These are phyloP conservation scores for Corylus avellana DNA, from an alignment of 306 rosid genomes.

Conservation along the genomic window DNA sequence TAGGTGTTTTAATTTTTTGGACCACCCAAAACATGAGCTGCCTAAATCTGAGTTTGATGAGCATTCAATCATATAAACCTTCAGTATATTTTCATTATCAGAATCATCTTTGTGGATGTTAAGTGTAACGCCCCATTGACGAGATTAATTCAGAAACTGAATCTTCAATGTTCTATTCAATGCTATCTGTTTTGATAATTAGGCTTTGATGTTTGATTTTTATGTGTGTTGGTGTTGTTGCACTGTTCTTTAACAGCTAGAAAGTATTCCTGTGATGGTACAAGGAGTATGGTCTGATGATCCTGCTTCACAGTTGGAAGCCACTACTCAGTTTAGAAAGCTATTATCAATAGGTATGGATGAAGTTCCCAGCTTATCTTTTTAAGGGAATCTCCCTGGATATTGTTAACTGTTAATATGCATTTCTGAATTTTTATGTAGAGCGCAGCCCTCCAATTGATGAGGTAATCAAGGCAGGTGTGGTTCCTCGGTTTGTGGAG, in stretches of 20 bases:
- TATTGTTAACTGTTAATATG: constrained; percentile 2
- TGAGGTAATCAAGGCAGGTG: constrained; percentile 54
- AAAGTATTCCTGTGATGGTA: constrained; percentile 59
- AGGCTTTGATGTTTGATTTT: not conserved
- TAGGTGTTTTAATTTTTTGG: not conserved
- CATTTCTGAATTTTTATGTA: constrained; percentile 18
- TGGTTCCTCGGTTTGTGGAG: constrained; percentile 65
- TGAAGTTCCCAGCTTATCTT: not conserved
- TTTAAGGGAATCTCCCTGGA: not conserved
- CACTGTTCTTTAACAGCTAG: constrained; percentile 37
- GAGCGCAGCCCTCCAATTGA: constrained; percentile 71
- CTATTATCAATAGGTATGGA: constrained; percentile 57
- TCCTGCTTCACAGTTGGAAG: constrained; percentile 54
- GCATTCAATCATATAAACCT: not conserved
- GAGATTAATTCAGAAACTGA: constrained; percentile 4
- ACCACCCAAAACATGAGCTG: not conserved
- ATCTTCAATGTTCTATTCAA: not conserved
- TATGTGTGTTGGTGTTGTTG: not conserved
- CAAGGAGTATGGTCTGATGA: constrained; percentile 60
- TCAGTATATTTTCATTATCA: not conserved
- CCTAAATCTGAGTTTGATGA: not conserved
- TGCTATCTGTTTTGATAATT: not conserved
- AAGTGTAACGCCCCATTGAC: not conserved
- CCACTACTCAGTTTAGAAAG: constrained; percentile 63
- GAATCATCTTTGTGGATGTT: not conserved